phyloP scores from a whole-genome alignment of 1,284 basidiomycete genomes.

The Rhodotorula mucilaginosa region DNA sequence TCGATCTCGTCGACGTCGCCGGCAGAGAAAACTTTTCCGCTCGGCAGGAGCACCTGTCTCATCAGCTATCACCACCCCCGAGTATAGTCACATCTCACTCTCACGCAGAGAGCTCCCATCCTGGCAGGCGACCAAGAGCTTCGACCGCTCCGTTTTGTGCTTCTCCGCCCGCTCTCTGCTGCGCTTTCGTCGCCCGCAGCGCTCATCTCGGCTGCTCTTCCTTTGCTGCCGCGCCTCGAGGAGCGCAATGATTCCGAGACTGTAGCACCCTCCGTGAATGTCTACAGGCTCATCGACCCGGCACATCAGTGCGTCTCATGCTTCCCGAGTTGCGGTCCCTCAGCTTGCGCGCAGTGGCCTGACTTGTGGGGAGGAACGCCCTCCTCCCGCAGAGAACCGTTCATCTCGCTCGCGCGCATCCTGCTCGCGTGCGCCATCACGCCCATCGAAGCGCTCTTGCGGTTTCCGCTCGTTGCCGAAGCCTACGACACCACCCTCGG shows the following conservation, averaged over 20 bases:
- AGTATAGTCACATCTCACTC: no score
- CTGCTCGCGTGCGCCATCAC: constrained; percentile 25
- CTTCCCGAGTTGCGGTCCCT: no score
- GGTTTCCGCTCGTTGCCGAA: constrained; percentile 14
- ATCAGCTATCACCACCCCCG: no score
- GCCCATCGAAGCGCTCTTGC: constrained; percentile 30
- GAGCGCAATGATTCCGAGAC: background rate
- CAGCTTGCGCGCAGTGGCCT: no score
- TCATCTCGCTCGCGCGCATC: constrained; percentile 29
- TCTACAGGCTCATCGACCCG: constrained; percentile 33
- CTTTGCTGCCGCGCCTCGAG: constrained; percentile 8
- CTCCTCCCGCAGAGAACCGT: constrained; percentile 24
- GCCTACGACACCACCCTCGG: constrained; percentile 20
- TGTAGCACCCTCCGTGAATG: background rate
- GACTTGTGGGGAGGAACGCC: no score
- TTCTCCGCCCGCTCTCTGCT: constrained; percentile 2
- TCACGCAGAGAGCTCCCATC: no score
- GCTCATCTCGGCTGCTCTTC: background rate
- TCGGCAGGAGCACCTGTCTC: no score
- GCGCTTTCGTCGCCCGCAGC: constrained; percentile 7
- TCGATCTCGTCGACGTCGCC: no score
- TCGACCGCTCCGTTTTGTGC: background rate
- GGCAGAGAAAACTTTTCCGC: no score
- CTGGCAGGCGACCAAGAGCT: background rate
- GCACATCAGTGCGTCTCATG: constrained; percentile 22